phyloP scores from a whole-genome alignment of 257 asterid species.

The Schizonepeta tenuifolia region DNA sequence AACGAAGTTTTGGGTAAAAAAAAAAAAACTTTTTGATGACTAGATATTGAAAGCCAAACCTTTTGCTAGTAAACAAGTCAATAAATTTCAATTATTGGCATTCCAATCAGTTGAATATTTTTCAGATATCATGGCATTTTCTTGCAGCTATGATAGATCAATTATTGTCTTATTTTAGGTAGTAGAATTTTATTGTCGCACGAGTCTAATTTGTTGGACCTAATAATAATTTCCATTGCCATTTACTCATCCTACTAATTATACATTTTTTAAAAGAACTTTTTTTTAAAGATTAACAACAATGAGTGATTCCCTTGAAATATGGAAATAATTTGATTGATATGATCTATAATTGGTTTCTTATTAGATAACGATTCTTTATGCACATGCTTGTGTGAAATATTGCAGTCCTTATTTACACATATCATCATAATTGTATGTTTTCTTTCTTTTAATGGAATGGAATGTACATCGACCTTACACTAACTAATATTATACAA shows the following conservation, averaged over 20 bases:
- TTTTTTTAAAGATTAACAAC: not conserved
- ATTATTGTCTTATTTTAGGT: slow-evolving; percentile 37
- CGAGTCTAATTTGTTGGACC: slow-evolving; percentile 17
- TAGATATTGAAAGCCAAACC: slow-evolving; percentile 17
- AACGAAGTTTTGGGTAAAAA: no score
- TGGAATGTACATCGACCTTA: slow-evolving; percentile 12
- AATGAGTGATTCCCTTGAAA: slow-evolving; percentile 1
- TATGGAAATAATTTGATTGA: slow-evolving; percentile 15
- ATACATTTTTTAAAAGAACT: not conserved
- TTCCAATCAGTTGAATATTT: slow-evolving; percentile 25
- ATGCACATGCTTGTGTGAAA: slow-evolving; percentile 19
- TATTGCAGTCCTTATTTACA: not conserved
- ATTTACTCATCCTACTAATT: slow-evolving; percentile 12
- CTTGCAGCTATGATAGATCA: slow-evolving; percentile 25
- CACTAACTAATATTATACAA: not conserved
- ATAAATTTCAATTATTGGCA: slow-evolving; percentile 30
- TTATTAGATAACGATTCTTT: slow-evolving; percentile 16
- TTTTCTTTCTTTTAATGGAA: slow-evolving; percentile 24
- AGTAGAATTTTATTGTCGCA: slow-evolving; percentile 34
- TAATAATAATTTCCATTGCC: slow-evolving; percentile 20
- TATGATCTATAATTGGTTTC: slow-evolving; percentile 9
- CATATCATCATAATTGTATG: not conserved
- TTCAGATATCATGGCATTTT: slow-evolving; percentile 21
- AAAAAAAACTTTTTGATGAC: not conserved
- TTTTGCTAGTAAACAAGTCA: not conserved